Base-by-base conservation (phyloP, 2,329 filamentous ascomycete genomes). In the Paecilomyces fulvus region DNA sequence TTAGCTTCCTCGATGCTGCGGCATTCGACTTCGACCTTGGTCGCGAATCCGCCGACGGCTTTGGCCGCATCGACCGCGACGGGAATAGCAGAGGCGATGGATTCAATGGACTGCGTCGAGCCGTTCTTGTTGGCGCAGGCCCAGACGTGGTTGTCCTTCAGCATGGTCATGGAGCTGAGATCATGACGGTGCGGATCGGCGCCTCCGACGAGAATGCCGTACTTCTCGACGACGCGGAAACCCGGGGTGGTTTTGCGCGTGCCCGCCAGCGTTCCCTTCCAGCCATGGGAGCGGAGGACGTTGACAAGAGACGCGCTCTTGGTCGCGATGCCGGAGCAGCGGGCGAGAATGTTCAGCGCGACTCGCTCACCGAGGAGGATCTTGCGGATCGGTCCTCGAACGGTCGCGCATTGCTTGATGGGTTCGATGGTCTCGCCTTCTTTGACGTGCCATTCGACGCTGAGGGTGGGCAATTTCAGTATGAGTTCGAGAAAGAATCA, bases 101-200 rank as follows among this genome's bases (percentile, higher is more conserved):
- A 63, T 43, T 63, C 61, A 17, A 59, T 59, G n/a, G 58, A 60
- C 17, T 59, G 20, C 53, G 59, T n/a, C 62, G 60, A 0, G 61
- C 63, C 62, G 5, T 63, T 56, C 58, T 75, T 74, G 55, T 75
- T 71, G 52, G 87, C 87, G 55, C 88, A 87, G 60, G 90, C 90
- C 88, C 92, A 96, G 56, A 99, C 87, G 75, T 99, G 94, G 75
- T 99, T 99, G 75, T 99, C 94, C 78, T 99, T 99, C 62, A 99
- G 81, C 94, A 99, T 99, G 56, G 92, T 92, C 94, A 99, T 97
- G 61, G 87, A 83, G 71, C 85, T 89, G 56, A 99, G 79, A 71
- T 99, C 94, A 75, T 96, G 90, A 30, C 94, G 81, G 73, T 99
- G 94, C 2, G 87, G 84, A 74, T 99, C 94, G 14, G 90, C 92